Evolutionary conservation across 441 rosid genomes (phyloP).

Genomic region (Macaranga tanarius): DNA sequence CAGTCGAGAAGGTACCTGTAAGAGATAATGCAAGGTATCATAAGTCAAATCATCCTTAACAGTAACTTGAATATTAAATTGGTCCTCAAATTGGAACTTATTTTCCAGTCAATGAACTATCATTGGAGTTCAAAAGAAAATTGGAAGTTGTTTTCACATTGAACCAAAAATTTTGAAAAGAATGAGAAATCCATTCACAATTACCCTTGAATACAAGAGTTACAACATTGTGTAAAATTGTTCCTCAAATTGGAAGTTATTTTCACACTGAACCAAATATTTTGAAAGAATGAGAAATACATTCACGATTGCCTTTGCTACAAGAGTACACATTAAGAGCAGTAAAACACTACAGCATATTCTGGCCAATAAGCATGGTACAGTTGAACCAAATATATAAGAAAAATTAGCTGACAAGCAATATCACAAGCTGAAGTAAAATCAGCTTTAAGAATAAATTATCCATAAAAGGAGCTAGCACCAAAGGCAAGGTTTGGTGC

Average conservation of each 20-base stretch:
- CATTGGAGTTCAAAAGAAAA: too few relatives aligned
- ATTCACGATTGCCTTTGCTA: not conserved
- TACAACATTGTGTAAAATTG: not conserved
- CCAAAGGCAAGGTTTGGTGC: not conserved
- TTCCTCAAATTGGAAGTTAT: constrained; percentile 4
- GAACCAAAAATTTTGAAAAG: too few relatives aligned
- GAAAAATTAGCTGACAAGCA: not conserved
- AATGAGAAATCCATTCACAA: too few relatives aligned
- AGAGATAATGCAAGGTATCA: constrained; percentile 28
- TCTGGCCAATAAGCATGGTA: not conserved
- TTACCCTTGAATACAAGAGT: too few relatives aligned
- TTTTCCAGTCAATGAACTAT: not conserved
- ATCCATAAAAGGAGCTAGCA: not conserved
- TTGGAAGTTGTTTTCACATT: too few relatives aligned
- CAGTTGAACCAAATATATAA: not conserved
- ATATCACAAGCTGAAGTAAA: not conserved
- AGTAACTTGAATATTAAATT: not conserved
- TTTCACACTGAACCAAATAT: constrained; percentile 15
- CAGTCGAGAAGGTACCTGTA: constrained; percentile 84
- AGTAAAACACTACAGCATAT: not conserved
- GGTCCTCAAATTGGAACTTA: constrained; percentile 6
- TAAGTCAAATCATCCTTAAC: constrained; percentile 9
- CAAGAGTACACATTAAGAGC: not conserved
- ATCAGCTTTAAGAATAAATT: not conserved
- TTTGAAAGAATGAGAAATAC: not conserved